Evolutionary conservation across 495 filamentous ascomycete species (phyloP), one percentile per base, ranked within the genome.

Genomic region (Penicillium robsamsonii): DNA sequence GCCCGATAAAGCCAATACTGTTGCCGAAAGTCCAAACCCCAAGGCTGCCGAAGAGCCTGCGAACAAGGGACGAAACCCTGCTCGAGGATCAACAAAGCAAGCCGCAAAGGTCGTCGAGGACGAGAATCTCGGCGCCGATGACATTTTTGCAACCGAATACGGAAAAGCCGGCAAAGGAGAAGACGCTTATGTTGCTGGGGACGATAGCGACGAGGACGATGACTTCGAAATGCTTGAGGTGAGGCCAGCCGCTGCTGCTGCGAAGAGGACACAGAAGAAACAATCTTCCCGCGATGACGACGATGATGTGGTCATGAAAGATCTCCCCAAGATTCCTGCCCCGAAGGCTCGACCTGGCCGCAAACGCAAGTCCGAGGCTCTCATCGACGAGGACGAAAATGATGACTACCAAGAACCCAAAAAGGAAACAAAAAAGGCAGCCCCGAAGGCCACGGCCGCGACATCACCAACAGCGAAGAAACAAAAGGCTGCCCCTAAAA

Each of bases 91-190:
- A 30, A 60, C 69, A 17, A 70, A 73, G 38, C 66, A 67, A 47
- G 54, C 61, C 53, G 56, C 51, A 43, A 57, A 73, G 29, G 71
- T 79, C 31, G 55, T 84, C 50, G 81, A 86, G 9, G 76, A 79
- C 35, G 87, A 86, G 48, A 83, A 77, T n/a, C 82, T 88, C 50
- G 87, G 79, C 5, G 84, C 78, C 12, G 88, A 91, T 55, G 88
- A 92, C 60, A 87, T 91, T 15, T 88, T 86, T 64, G 83, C 82
- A 2, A 81, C 82, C 0, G 86, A 87, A 46, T 83, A 80, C 53
- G 72, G 73, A 46, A 89, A 85, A 57, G 67, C 59, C 38, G 69
- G 80, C 37, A 87, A 83, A 64, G 83, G 82, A 41, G 84, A 87
- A 51, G 87, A 89, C 60, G 84, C 87, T 61, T 87, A 87, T 44